Evolutionary conservation across 2,329 filamentous ascomycete species (phyloP), one percentile per base, ranked within the genome.

Genomic region (Cladosporium sp.): DNA sequence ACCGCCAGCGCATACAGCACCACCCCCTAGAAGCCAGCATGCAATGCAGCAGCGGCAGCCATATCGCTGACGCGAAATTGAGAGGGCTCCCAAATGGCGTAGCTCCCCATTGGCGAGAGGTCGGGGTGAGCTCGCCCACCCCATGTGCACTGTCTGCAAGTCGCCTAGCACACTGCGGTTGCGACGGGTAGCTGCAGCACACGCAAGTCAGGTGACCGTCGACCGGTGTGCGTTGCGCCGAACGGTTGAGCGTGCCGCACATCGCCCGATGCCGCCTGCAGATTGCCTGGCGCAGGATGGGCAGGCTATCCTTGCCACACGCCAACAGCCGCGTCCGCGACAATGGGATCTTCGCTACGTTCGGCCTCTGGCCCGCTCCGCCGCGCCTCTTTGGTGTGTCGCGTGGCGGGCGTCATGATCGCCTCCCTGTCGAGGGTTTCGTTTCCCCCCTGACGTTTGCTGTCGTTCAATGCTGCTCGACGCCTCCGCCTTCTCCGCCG

Each of bases 211-310:
- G 43, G 63, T 65, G 63, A 65, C 56, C 34, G 25, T 21, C 21
- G 25, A 63, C 60, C 60, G 60, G 60, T 63, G 60, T 63, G 60
- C 59, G 46, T 36, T 51, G 59, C 30, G 49, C 60, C 34, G 34
- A 54, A 43, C 54, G 32, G 56, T 46, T 39, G 56, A 28, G 56
- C 34, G 36, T 16, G 32, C 23, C 32, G 60, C 32, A 30, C 58
- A 61, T 61, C 58, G 58, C 28, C 46, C 58, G 58, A 61, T 61
- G 58, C 58, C 58, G 58, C 57, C 58, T 51, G 58, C 28, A 61
- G 39, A 30, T 23, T 61, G 58, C 58, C n/a, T 54, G 51, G 51
- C 51, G 51, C 30, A 46, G 51, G 49, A n/a, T 54, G 51, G 26
- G 26, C 51, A 54, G 51, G 51, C 58, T 13, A 61, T 30, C 58